A percentile compares a stretch with the other conserved stretches of the same genome.
Evolutionary conservation across 305 asterid genomes (phyloP).

Genomic region (Fraxinus sp.): DNA sequence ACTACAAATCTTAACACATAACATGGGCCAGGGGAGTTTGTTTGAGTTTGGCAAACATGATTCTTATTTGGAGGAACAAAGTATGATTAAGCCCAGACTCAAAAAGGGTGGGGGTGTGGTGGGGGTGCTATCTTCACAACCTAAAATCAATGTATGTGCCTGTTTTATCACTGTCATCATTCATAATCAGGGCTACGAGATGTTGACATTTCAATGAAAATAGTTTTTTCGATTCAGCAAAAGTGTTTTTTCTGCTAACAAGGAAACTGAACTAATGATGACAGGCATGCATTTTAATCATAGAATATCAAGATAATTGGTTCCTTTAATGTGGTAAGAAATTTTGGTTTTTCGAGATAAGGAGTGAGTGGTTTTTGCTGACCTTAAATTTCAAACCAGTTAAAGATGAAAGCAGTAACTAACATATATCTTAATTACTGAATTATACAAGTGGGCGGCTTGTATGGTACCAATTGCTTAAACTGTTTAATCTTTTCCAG

Average conservation of each 20-base stretch:
- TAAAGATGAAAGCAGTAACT: background rate
- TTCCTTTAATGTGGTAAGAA: background rate
- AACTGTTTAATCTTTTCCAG: background rate
- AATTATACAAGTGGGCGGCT: background rate
- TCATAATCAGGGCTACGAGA: slow-evolving; percentile 36
- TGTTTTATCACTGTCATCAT: slow-evolving; percentile 29
- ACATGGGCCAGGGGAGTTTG: background rate
- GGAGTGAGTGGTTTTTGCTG: background rate
- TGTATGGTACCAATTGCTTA: slow-evolving; percentile 13
- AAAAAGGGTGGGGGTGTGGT: background rate
- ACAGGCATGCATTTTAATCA: background rate
- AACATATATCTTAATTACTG: background rate
- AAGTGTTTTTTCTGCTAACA: slow-evolving; percentile 26
- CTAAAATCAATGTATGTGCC: slow-evolving; percentile 31
- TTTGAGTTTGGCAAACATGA: slow-evolving; percentile 27
- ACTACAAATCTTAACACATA: too few species aligned
- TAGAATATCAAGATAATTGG: background rate
- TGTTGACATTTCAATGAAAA: slow-evolving; percentile 34
- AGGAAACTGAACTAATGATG: slow-evolving; percentile 25
- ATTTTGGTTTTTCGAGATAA: background rate
- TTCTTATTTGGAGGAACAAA: slow-evolving; percentile 31
- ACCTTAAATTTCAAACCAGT: background rate
- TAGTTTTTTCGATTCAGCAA: slow-evolving; percentile 21
- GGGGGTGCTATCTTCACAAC: slow-evolving; percentile 20
- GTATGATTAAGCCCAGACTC: slow-evolving; percentile 10